Percentiles rank a stretch among this genome's conserved stretches.
Evolutionary conservation across 306 rosid genomes (phyloP).

Genomic region (Pachyrhizus erosus): DNA sequence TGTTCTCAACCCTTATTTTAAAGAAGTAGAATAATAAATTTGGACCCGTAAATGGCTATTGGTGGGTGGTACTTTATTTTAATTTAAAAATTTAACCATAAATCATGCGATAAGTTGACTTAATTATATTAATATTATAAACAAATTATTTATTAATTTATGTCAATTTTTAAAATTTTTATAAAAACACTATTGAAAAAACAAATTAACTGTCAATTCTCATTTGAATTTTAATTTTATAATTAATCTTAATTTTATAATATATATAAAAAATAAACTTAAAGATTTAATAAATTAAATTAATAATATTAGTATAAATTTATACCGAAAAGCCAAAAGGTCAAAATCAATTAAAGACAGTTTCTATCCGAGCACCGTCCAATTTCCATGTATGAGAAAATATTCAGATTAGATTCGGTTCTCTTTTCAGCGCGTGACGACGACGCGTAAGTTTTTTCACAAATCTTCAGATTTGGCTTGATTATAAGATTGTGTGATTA

Average conservation of each 20-base stretch:
- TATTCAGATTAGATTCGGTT: conserved; percentile 30
- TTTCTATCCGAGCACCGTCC: conserved; percentile 1
- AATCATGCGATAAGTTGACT: neutral
- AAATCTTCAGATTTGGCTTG: neutral
- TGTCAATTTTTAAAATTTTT: neutral
- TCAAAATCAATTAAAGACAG: neutral
- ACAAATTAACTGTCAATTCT: neutral
- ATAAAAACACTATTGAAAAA: neutral
- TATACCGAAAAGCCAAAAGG: neutral
- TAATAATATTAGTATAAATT: neutral
- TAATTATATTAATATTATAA: too few species aligned
- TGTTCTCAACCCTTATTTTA: neutral
- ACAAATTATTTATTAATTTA: too few species aligned
- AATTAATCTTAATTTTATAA: neutral
- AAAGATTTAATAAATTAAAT: neutral
- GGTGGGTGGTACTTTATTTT: neutral
- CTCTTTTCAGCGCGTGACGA: neutral
- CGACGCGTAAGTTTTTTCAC: neutral
- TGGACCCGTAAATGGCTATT: neutral
- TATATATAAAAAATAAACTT: neutral
- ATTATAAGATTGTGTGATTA: neutral
- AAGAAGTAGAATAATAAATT: too few species aligned
- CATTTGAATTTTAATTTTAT: neutral
- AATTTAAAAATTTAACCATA: too few species aligned
- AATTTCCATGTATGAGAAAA: neutral